Base-by-base conservation (phyloP, 2,329 filamentous ascomycete genomes). In the Ophiostoma piceae region DNA sequence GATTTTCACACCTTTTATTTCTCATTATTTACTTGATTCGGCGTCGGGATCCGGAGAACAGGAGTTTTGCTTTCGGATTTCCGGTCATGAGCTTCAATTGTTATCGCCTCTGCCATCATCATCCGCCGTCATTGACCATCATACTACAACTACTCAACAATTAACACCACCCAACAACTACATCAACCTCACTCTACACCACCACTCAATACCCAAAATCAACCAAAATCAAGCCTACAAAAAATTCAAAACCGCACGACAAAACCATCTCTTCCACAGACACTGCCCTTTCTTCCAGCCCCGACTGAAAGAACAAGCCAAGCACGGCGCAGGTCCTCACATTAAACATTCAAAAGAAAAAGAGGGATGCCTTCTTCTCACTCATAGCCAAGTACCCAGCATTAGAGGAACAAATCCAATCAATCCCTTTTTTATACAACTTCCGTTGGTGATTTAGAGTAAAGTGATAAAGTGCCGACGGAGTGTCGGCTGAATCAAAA, bases 211-310 rank as follows among this genome's bases (percentile, higher is more conserved):
- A 64, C 62, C 35, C 4, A 39, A 65, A 60, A 62, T 2, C 35
- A 16, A 22, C 37, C 62, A 39, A 37, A 29, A 29, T 29, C n/a
- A 39, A 65, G 35, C 19, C 19, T n/a, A n/a, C 32, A 65, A 65
- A 65, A 65, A 65, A 9, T 22, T 65, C 29, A 65, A 65, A 65
- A 26, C 62, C 62, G 62, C 62, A 65, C 62, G 62, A 65, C 35
- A 65, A 65, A 65, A 64, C 16, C 32, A 64, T 32, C 12, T 32
- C 32, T 39, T 32, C 7, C 32, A 26, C 14, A 6, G 16, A 32
- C 29, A 22, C 32, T n/a, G 29, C 32, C 26, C 1, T 8, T n/a
- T 39, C 35, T 64, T 19, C 37, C 16, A 47, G 43, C 19, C 35
- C 22, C 62, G 35, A 41, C 35, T 3, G 12, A 22, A 22, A 19